A percentile compares a stretch with the other conserved stretches of the same genome.
Evolutionary conservation across 768 basidiomycete species (phyloP).

Genomic region (Steccherinum ochraceum): DNA sequence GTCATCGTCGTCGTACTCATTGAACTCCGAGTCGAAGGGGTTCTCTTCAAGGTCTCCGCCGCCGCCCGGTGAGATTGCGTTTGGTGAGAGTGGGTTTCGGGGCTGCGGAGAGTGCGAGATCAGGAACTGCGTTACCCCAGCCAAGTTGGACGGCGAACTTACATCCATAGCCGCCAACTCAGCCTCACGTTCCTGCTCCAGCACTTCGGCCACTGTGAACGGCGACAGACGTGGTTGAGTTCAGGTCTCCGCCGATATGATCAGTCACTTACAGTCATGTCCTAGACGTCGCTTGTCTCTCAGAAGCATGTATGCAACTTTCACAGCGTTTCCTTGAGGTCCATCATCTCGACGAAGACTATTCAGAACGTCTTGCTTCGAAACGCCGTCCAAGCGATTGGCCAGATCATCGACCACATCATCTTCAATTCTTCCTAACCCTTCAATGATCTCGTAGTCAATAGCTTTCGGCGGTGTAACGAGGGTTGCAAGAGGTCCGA

Average conservation of each 20-base stretch:
- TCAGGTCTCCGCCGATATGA: conserved; percentile 8
- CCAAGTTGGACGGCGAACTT: conserved; percentile 23
- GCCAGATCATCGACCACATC: conserved; percentile 83
- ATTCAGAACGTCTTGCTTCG: conserved; percentile 83
- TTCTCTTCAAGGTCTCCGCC: conserved; percentile 63
- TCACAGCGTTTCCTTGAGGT: conserved; percentile 84
- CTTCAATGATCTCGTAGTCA: conserved; percentile 85
- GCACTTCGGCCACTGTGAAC: conserved; percentile 62
- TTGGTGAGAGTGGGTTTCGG: conserved; percentile 62
- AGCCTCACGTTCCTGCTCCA: conserved; percentile 83
- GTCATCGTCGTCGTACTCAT: conserved; percentile 43
- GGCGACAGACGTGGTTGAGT: too few relatives aligned
- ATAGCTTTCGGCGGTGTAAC: conserved; percentile 59
- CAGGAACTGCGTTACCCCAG: conserved; percentile 6
- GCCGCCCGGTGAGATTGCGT: conserved; percentile 51
- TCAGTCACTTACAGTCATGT: conserved; percentile 65
- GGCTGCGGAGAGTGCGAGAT: conserved; percentile 40
- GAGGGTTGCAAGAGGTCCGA: conserved; percentile 66
- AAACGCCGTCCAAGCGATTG: conserved; percentile 62
- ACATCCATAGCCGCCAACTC: conserved; percentile 78
- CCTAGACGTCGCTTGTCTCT: conserved; percentile 83
- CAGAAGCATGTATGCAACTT: conserved; percentile 92
- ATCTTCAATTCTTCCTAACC: conserved; percentile 87
- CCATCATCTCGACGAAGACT: conserved; percentile 80
- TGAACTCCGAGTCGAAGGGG: conserved; percentile 76